A percentile compares a stretch with the other conserved stretches of the same genome.
phyloP scores from a whole-genome alignment of 305 asterid species.

The Stenogyne calaminthoides region DNA sequence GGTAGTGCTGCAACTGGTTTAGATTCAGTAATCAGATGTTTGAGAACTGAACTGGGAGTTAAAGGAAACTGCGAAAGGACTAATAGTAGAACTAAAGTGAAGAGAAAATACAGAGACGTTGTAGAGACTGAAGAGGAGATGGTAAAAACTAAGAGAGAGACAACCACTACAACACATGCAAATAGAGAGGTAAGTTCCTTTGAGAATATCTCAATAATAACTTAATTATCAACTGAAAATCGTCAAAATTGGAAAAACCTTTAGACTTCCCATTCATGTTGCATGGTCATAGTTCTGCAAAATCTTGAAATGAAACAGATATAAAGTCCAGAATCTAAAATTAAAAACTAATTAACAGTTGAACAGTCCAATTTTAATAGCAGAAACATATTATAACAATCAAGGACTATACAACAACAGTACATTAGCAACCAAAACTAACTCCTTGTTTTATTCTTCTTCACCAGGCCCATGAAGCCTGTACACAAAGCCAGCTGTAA shows the following conservation, averaged over 20 bases:
- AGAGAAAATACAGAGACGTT: slow-evolving; percentile 40
- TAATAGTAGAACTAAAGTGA: slow-evolving; percentile 22
- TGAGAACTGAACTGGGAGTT: neutral
- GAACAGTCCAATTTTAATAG: neutral
- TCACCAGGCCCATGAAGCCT: slow-evolving; percentile 33
- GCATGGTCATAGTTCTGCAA: neutral
- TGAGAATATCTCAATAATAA: neutral
- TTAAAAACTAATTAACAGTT: neutral
- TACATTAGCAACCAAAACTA: slow-evolving; percentile 6
- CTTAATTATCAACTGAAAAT: neutral
- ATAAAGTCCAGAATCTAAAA: slow-evolving; percentile 9
- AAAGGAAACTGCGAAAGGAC: neutral
- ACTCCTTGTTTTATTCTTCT: slow-evolving; percentile 6
- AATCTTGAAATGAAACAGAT: neutral
- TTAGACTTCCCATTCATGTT: neutral
- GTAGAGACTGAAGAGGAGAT: slow-evolving; percentile 39
- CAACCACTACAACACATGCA: slow-evolving; percentile 30
- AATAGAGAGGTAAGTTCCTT: slow-evolving; percentile 30
- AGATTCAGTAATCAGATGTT: slow-evolving; percentile 17
- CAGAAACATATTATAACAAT: neutral
- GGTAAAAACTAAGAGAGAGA: slow-evolving; percentile 36
- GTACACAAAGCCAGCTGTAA: slow-evolving; percentile 16
- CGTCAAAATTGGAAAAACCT: neutral
- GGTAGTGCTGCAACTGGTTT: slow-evolving; percentile 24
- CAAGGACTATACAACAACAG: slow-evolving; percentile 16